Conservation (phyloP, 2,329 filamentous ascomycete species). For the Harringtonia lauricola region DNA sequence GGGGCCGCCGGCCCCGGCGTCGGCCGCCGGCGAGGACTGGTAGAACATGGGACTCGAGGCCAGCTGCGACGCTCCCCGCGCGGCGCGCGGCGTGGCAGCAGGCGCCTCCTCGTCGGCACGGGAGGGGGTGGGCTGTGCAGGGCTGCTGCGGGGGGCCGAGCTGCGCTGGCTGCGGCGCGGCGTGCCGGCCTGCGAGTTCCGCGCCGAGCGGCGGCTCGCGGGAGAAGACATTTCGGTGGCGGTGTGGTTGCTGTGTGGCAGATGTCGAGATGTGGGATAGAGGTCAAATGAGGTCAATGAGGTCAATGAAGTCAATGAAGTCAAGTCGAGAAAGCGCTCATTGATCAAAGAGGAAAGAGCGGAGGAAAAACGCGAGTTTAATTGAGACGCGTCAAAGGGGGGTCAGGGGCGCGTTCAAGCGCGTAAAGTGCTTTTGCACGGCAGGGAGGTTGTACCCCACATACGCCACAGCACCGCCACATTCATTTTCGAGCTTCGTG, state of each 20-base stretch:
- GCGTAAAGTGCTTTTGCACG: conserved; percentile 29
- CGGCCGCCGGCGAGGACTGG: conserved; percentile 32
- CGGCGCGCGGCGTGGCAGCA: not conserved
- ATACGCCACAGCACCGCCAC: conserved; percentile 4
- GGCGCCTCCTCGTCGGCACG: conserved; percentile 1
- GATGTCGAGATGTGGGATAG: not conserved
- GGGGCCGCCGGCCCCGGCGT: conserved; percentile 18
- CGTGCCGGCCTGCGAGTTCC: conserved; percentile 42
- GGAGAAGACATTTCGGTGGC: conserved; percentile 48
- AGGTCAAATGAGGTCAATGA: not conserved
- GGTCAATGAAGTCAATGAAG: too few relatives aligned
- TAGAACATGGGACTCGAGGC: conserved; percentile 77
- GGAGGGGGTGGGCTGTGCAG: conserved; percentile 13
- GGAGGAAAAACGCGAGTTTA: conserved; percentile 10
- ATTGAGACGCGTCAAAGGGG: conserved; percentile 13
- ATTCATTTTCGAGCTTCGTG: not conserved
- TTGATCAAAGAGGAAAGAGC: conserved; percentile 7
- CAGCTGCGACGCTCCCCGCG: conserved; percentile 30
- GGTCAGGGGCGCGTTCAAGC: conserved; percentile 16
- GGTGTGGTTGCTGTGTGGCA: not conserved
- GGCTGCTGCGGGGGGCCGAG: conserved; percentile 18
- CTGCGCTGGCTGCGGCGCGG: conserved; percentile 21
- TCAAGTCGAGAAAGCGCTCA: too few relatives aligned
- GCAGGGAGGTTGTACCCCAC: not conserved
- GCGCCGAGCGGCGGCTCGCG: conserved; percentile 34